Base-by-base conservation (phyloP, 768 basidiomycete genomes). In the Gymnopilus junonius region DNA sequence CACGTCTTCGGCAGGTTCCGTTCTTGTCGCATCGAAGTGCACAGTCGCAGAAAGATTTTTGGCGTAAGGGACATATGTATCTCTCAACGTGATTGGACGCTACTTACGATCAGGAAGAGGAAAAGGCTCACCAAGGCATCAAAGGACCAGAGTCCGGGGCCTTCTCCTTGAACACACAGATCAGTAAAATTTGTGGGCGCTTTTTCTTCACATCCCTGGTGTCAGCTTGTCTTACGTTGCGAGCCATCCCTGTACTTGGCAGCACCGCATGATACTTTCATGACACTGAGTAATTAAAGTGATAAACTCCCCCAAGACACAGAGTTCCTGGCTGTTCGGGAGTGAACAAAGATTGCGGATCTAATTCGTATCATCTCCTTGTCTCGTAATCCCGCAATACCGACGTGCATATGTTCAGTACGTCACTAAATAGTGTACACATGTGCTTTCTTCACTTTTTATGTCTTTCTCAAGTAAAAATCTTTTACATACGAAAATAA, bases 1-100 rank as follows among this genome's bases (percentile, higher is more conserved):
- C 34, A 21, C 34, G 8, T 42, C 35, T 35, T 56, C 61, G 63
- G 58, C 63, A 60, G 42, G 39, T 61, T 53, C 46, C 63, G 31
- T 45, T 40, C 34, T 6, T 55, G 23, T 55, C 54, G 35, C 35
- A 55, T 39, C 25, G 54, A 32, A 39, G 31, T 55, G 54, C 37
- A 25, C 34, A 34, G 20, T 27, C 14, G 23, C 54, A 15, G 21
- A 27, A 39, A 37, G 8, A 20, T 40, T n/a, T 37, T 11, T 39
- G 27, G 27, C 15, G 2, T 51, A 31, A n/a, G 48, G 17, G 27
- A 3, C 8, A 25, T 25, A 23, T 4, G 8, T 15, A 27, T n/a
- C n/a, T n/a, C n/a, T 4, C 8, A 48, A 48, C 23, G 27, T 25
- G 45, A 43, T 35, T n/a, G n/a, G n/a, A n/a, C 35, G 11, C 11